These are phyloP conservation scores for Aspergillus fumigatus DNA, from an alignment of 2,329 filamentous ascomycete species.

Conservation along the genomic window DNA sequence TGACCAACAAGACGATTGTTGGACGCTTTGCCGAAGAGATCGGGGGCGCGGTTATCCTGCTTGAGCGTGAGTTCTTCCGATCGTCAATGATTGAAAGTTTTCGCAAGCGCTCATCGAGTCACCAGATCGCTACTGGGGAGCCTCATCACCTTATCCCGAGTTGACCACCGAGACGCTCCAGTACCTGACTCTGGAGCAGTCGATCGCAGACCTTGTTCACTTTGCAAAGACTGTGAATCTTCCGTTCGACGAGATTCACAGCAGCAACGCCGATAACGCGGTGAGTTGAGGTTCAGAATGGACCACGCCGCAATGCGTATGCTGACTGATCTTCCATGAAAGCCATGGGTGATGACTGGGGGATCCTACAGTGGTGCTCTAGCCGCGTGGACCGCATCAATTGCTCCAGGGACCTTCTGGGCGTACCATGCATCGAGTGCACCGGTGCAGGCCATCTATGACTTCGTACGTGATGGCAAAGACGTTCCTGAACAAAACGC, in stretches of 20 bases:
- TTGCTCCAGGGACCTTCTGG: conserved; percentile 55
- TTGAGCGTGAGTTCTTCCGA: conserved; percentile 46
- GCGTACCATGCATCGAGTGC: conserved; percentile 56
- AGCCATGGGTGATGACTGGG: conserved; percentile 54
- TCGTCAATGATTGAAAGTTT: no score
- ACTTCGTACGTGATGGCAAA: conserved; percentile 39
- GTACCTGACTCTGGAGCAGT: conserved; percentile 51
- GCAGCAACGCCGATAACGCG: conserved; percentile 48
- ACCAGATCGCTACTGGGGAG: conserved; percentile 56
- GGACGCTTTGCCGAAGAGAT: conserved; percentile 51
- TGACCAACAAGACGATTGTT: conserved; percentile 48
- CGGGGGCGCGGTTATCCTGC: conserved; percentile 50
- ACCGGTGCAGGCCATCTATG: conserved; percentile 51
- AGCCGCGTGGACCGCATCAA: conserved; percentile 52
- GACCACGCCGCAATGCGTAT: neutral
- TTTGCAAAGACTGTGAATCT: conserved; percentile 52
- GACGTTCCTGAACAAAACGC: neutral
- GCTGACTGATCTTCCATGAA: conserved; percentile 11
- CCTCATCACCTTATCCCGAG: conserved; percentile 49
- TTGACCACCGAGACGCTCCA: conserved; percentile 52
- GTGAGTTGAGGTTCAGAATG: conserved; percentile 17
- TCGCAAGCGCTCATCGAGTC: no score
- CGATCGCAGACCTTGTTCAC: conserved; percentile 50
- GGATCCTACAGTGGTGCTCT: conserved; percentile 56
- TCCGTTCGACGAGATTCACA: conserved; percentile 48